Base-by-base conservation (phyloP, 2,329 filamentous ascomycete species). In the Hyphodiscus sp. region DNA sequence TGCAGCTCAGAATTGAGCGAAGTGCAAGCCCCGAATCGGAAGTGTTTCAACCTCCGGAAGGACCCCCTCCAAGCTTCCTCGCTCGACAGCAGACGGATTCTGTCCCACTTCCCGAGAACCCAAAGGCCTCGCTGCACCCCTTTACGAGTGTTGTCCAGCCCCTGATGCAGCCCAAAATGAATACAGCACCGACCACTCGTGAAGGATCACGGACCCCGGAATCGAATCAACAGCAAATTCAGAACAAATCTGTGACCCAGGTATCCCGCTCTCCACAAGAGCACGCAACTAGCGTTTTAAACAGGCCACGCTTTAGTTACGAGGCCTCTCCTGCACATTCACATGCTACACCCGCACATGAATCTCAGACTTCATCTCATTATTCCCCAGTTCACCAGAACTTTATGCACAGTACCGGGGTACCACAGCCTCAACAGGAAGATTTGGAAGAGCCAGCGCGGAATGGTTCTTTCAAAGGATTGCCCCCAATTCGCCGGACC, bases 401-500 rank as follows among this genome's bases (percentile, higher is more conserved):
- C 20, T 18, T 26, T 18, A 16, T 23, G 16, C 45, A 29, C 29
- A 5, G 3, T 46, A 6, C 45, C n/a, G 7, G 19, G 7, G 20
- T 29, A 10, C 45, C 7, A 20, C 16, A 29, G 11, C 16, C 8
- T 20, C 33, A 23, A 26, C 47, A 43, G 1, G 15, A 19, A 13
- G 47, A 43, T 26, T 30, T 30, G 9, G 53, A 53, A 13, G 52
- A 58, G 18, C 53, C 53, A 29, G 55, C 54, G 41, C 47, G 51
- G 19, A 47, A 54, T 2, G 51, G 59, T 6, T 58, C 61, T 1
- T 84, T 84, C 57, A 51, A 55, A 42, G 33, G 48, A 15, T 66
- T 85, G 41, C 81, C 82, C 2, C 79, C 79, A 1, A 82, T 85
- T 54, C 74, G 79, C 45, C 74, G 79, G 30, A 75, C 74, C 15